Evolutionary conservation across 2,329 filamentous ascomycete species (phyloP), one percentile per base, ranked within the genome.

Genomic region (Grosmannia penicillata): DNA sequence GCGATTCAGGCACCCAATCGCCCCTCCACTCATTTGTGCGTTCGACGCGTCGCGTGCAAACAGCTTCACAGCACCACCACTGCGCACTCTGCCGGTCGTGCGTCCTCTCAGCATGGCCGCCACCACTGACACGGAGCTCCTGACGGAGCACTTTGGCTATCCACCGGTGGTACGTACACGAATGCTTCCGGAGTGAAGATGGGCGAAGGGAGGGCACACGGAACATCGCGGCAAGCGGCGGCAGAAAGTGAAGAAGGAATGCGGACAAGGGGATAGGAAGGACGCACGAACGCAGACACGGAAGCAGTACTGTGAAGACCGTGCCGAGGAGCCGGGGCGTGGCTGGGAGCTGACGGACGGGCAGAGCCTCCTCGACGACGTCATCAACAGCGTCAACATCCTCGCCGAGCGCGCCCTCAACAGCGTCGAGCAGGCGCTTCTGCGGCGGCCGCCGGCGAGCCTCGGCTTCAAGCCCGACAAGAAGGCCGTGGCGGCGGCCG

Each of bases 131-230:
- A 73, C 69, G 25, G 72, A 75, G 54, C 72, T 96, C 49, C 70
- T 96, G 44, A 95, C 91, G 2, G 91, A 96, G 68, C 91, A 98
- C 56, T 82, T 98, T 52, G 83, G 84, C 47, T 95, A 94, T 52
- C 89, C 91, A 2, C 91, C 89, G 22, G 75, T 94, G 48, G 87
- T 93, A 61, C 53, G 81, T 65, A 19, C 38, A 28, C n/a, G 17
- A 2, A 14, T 29, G 24, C 8, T 25, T 7, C 24, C 24, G 29
- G 15, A 10, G 8, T 13, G 18, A 19, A 18, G 8, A 22, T 19
- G 7, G 15, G 19, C 13, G 11, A 18, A 31, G 29, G 29, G 14
- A 19, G 29, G n/a, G n/a, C n/a, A n/a, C n/a, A n/a, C n/a, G n/a
- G n/a, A n/a, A n/a, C n/a, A n/a, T n/a, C n/a, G n/a, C n/a, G n/a